Percentiles rank a stretch among this genome's conserved stretches.
Conservation (phyloP, 176 grass and related monocot genomes). For the Musa itinerans region DNA sequence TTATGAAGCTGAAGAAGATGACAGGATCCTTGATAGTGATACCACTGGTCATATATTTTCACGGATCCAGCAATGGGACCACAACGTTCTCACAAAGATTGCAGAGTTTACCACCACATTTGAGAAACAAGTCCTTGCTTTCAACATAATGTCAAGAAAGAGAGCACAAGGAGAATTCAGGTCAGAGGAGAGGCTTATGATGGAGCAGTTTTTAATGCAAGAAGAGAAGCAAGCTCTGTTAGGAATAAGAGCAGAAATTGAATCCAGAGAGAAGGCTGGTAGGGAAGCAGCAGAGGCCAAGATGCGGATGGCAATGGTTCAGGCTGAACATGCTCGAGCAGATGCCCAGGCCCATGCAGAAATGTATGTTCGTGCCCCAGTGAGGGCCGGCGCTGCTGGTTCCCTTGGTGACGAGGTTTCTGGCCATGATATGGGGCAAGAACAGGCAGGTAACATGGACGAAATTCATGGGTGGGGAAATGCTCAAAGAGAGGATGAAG, state of each 20-base stretch:
- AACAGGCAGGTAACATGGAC: conserved; percentile 31
- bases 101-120: conserved; percentile 89
- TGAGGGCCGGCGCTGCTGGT: conserved; percentile 44
- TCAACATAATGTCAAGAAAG: conserved; percentile 98
- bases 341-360: conserved; percentile 59
- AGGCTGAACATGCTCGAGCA: conserved; percentile 44
- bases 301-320: conserved; percentile 59
- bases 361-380: conserved; percentile 45
- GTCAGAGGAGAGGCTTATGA: conserved; percentile 85
- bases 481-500: conserved; percentile 64
- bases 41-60: conserved; percentile 65
- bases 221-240: conserved; percentile 62
- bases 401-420: conserved; percentile 40
- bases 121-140: conserved; percentile 94
- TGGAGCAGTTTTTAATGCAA: conserved; percentile 83
- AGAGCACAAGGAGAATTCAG: conserved; percentile 72
- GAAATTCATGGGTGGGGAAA: conserved; percentile 41
- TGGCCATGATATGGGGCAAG: conserved; percentile 34
- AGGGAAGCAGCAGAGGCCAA: conserved; percentile 69
- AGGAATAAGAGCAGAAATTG: conserved; percentile 50
- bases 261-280: conserved; percentile 61
- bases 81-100: conserved; percentile 94
- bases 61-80: conserved; percentile 94
- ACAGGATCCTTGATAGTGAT: conserved; percentile 75
- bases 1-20: conserved; percentile 98